Evolutionary conservation across 768 basidiomycete species (phyloP), one percentile per base, ranked within the genome.

Genomic region (Clathrus columnatus): DNA sequence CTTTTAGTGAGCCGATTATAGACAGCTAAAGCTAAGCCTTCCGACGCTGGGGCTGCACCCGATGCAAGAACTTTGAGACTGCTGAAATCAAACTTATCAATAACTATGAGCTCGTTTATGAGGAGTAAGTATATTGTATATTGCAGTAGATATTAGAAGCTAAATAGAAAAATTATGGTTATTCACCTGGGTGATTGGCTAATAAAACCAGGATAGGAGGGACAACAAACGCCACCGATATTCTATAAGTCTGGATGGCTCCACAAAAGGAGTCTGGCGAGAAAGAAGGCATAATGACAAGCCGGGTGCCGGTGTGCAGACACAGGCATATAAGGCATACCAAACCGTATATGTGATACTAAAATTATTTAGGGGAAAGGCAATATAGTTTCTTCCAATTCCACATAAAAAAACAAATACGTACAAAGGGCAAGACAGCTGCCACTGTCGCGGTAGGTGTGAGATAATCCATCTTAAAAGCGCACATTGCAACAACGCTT

Each of bases 151-250:
- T 28, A 23, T 14, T 23, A 23, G 14, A 16, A 20, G 11, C 18
- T 18, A 18, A 42, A 42, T 42, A 42, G 11, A 11, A 42, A 18
- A 42, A 42, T 11, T 11, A 42, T 42, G 11, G 11, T 11, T 18
- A 42, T 80, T 28, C 68, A 80, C 81, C 83, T 10, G 82, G 79
- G 60, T 87, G 84, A 57, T 84, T 79, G 2, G 82, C 71, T 42
- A 96, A 73, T 1, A 81, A 76, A 14, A 95, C 82, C 11, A 92
- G 69, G n/a, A 96, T 82, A 0, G 93, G 93, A 1, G 93, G 92
- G 0, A 90, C 90, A 48, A 90, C 71, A 0, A 85, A 68, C 0
- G 78, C 57, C 1, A 71, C 57, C 0, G 84, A 84, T 24, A 83
- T 76, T 50, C 72, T 78, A 72, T 87, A 87, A 50, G 72, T 75